Base-by-base conservation (phyloP, 139 green algal species). In the Gonium pectorale region DNA sequence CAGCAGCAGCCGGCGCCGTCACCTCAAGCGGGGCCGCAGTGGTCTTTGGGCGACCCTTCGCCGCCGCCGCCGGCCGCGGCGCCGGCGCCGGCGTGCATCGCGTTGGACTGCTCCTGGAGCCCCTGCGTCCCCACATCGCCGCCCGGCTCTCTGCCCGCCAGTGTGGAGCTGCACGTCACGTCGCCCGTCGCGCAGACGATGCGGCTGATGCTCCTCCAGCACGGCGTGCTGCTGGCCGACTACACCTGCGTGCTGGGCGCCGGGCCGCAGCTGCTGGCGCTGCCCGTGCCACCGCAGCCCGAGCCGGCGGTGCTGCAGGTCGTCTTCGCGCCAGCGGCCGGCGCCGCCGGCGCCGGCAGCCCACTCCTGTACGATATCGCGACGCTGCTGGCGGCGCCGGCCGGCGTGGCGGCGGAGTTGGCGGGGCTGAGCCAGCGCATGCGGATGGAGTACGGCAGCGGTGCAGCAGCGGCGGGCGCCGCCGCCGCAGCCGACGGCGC, bases 81-180 rank as follows among this genome's bases (percentile, higher is more conserved):
- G 64, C 21, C 64, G 2, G 64, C 64, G 64, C n/a, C 64, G 64
- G 0, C 64, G 40, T 7, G 43, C 17, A 0, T 79, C 1, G 33
- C 33, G 26, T 5, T 80, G 0, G 35, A 80, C 1, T 80, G 51
- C 97, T 88, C 89, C 67, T 98, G 49, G 60, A 96, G 13, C 89
- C 96, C 21, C 89, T 94, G 8, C 88, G 97, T 71, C 92, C 94
- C 33, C 97, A 97, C 79, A 94, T 95, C 27, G 94, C 79, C 2
- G 82, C 87, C n/a, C 11, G 49, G 11, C 7, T 19, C 31, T 13
- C 37, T 3, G 24, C 46, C 51, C 29, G 2, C 62, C 29, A 37
- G 9, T 11, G 33, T 67, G 68, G 46, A 88, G 64, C 37, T 81
- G 52, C 49, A 31, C 15, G 5, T 81, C 1, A 68, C 52, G 3